Evolutionary conservation across 169 alveolate genomes (phyloP).

Genomic region (Cryptosporidium bovis): DNA sequence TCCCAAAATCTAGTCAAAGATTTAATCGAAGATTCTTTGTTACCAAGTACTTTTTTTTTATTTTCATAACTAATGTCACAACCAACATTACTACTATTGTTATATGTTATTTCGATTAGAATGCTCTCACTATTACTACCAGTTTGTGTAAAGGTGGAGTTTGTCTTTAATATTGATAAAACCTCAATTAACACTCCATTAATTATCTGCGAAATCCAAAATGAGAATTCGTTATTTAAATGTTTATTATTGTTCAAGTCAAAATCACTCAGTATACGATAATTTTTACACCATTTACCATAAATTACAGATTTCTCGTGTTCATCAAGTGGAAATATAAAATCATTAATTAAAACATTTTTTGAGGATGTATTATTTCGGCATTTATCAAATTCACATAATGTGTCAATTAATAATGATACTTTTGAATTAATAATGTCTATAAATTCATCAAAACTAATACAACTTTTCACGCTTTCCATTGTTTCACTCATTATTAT

Average conservation of each 20-base stretch:
- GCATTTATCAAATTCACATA: not conserved
- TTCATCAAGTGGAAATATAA: constrained; percentile 29
- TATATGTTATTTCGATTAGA: not conserved
- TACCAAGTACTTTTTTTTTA: not conserved
- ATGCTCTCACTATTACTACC: no score
- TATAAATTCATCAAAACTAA: constrained; percentile 1
- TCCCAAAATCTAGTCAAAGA: constrained; percentile 35
- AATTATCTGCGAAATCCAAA: constrained; percentile 39
- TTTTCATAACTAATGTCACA: not conserved
- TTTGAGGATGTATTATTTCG: not conserved
- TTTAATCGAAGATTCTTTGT: constrained; percentile 1
- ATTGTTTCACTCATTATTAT: constrained; percentile 2
- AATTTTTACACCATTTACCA: constrained; percentile 26
- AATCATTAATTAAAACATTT: constrained; percentile 15
- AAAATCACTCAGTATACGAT: constrained; percentile 16
- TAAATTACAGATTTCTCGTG: constrained; percentile 9
- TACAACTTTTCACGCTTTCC: not conserved
- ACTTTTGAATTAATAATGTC: not conserved
- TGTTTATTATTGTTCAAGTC: constrained; percentile 32
- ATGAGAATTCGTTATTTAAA: constrained; percentile 21
- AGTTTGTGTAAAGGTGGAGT: not conserved
- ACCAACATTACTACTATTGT: not conserved
- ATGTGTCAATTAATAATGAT: not conserved
- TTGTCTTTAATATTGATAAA: not conserved
- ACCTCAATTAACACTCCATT: constrained; percentile 49